Evolutionary conservation across 257 asterid genomes (phyloP).

Genomic region (Penstemon newberryi): DNA sequence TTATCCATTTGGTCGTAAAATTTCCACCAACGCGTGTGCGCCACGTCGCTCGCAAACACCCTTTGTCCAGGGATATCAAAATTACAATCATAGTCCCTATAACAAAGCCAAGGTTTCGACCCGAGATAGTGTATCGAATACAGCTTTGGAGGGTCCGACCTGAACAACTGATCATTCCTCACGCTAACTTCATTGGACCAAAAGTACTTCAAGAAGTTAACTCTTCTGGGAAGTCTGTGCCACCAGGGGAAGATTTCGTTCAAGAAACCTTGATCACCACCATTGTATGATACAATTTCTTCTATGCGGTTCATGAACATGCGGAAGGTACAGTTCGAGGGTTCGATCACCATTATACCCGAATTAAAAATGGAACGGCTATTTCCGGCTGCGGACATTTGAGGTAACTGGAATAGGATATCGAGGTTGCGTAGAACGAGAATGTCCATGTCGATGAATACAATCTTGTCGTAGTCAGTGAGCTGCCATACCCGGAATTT

Average conservation of each 20-base stretch:
- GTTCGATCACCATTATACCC: slow-evolving; percentile 48
- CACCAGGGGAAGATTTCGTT: slow-evolving; percentile 45
- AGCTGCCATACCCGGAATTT: slow-evolving; percentile 48
- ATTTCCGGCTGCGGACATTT: slow-evolving; percentile 43
- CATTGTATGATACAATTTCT: slow-evolving; percentile 39
- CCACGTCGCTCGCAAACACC: slow-evolving; percentile 49
- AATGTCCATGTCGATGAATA: slow-evolving; percentile 41
- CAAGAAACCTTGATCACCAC: slow-evolving; percentile 44
- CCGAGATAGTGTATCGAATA: slow-evolving; percentile 41
- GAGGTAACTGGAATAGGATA: slow-evolving; percentile 35
- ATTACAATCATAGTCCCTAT: slow-evolving; percentile 47
- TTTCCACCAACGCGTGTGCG: slow-evolving; percentile 50
- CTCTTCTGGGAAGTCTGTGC: slow-evolving; percentile 43
- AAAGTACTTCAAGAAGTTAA: slow-evolving; percentile 38
- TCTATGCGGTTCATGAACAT: slow-evolving; percentile 34
- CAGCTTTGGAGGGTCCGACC: slow-evolving; percentile 39
- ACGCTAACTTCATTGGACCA: slow-evolving; percentile 38
- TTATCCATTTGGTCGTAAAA: slow-evolving; percentile 43
- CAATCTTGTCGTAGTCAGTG: slow-evolving; percentile 37
- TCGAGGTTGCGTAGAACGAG: slow-evolving; percentile 37
- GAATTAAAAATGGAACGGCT: slow-evolving; percentile 39
- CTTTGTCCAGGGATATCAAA: slow-evolving; percentile 37
- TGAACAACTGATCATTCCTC: slow-evolving; percentile 35
- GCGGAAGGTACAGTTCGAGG: slow-evolving; percentile 43
- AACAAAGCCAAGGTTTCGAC: slow-evolving; percentile 41